Evolutionary conservation across 495 filamentous ascomycete species (phyloP).

Genomic region (Xylaria castorea): DNA sequence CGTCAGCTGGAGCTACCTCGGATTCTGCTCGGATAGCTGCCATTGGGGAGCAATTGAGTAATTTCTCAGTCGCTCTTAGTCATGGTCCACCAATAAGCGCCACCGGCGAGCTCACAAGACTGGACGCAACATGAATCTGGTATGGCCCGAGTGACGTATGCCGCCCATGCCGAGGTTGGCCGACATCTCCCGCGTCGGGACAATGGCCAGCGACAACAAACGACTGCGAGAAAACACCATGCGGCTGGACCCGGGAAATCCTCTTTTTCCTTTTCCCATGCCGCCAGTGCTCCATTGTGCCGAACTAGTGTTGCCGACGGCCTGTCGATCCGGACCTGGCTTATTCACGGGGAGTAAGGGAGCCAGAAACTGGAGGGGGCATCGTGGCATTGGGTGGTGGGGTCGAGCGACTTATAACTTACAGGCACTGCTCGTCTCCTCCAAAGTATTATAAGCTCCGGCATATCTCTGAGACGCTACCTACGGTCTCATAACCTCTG

Average conservation of each 20-base stretch:
- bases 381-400: neutral
- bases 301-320: slow-evolving; percentile 14
- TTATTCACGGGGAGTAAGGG: neutral
- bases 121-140: neutral
- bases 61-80: neutral
- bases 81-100: slow-evolving; percentile 20
- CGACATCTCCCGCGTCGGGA: slow-evolving; percentile 38
- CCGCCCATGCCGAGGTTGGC: slow-evolving; percentile 34
- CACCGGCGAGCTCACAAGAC: slow-evolving; percentile 5
- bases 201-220: slow-evolving; percentile 16
- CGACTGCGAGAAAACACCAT: slow-evolving; percentile 11
- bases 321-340: neutral
- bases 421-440: neutral
- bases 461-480: slow-evolving; percentile 12
- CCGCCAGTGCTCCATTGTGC: slow-evolving; percentile 17
- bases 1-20: too few species aligned
- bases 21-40: neutral
- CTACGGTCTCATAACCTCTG: neutral
- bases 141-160: slow-evolving; percentile 27
- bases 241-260: slow-evolving; percentile 39
- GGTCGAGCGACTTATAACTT: slow-evolving; percentile 23
- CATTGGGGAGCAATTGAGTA: neutral
- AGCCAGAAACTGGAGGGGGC: neutral
- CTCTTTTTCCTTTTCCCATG: slow-evolving; percentile 31
- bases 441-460: slow-evolving; percentile 29